Conservation (phyloP, 306 rosid species). For the Abrus precatorius region DNA sequence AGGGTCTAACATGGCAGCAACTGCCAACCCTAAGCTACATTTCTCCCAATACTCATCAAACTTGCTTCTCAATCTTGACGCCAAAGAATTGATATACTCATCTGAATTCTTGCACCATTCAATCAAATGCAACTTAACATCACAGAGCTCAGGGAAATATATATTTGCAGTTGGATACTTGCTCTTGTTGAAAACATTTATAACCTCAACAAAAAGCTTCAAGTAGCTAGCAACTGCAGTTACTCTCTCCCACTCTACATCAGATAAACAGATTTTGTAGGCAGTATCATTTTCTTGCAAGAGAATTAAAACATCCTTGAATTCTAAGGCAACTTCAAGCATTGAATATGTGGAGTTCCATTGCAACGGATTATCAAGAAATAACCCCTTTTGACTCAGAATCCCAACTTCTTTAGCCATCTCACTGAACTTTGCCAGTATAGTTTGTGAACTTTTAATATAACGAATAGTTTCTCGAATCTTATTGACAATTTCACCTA, state of each 20-base stretch:
- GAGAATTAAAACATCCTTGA: conserved; percentile 77
- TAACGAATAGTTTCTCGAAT: conserved; percentile 74
- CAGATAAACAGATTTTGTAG: conserved; percentile 68
- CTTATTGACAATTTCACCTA: conserved; percentile 63
- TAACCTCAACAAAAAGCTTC: conserved; percentile 82
- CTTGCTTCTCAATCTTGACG: conserved; percentile 74
- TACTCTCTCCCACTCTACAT: conserved; percentile 80
- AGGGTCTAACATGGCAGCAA: conserved; percentile 95
- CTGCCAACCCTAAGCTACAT: conserved; percentile 90
- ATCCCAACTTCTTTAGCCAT: conserved; percentile 77
- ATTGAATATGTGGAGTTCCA: conserved; percentile 85
- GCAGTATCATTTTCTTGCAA: conserved; percentile 73
- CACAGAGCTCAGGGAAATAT: conserved; percentile 93
- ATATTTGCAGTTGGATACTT: conserved; percentile 80
- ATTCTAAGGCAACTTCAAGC: conserved; percentile 84
- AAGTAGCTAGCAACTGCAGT: conserved; percentile 66
- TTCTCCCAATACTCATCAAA: conserved; percentile 96
- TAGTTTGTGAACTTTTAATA: conserved; percentile 73
- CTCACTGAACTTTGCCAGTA: conserved; percentile 74
- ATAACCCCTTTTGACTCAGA: conserved; percentile 65
- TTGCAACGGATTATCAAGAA: conserved; percentile 70
- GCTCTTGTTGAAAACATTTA: conserved; percentile 64
- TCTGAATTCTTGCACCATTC: conserved; percentile 95
- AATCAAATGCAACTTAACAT: conserved; percentile 79
- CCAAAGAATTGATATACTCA: conserved; percentile 71